Evolutionary conservation across 345 rosid genomes (phyloP).

Genomic region (Odontarrhena argentea): DNA sequence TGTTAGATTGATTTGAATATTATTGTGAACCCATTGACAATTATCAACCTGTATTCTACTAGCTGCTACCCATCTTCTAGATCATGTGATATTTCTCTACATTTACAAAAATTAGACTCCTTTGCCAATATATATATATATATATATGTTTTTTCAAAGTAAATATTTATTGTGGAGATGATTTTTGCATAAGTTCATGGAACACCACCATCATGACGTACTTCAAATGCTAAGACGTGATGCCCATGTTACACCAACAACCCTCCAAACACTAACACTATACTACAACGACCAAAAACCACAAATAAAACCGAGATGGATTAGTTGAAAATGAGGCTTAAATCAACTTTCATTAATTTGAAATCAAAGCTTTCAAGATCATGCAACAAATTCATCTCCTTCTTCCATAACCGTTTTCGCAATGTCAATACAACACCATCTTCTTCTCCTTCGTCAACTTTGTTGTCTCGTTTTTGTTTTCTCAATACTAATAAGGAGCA

Average conservation of each 20-base stretch:
- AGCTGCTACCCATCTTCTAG: too few relatives aligned
- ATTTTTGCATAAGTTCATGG: slow-evolving; percentile 27
- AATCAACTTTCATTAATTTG: slow-evolving; percentile 49
- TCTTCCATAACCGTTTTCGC: slow-evolving; percentile 39
- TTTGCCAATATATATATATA: too few relatives aligned
- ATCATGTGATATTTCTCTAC: too few relatives aligned
- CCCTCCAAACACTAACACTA: slow-evolving; percentile 4
- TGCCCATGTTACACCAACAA: slow-evolving; percentile 17
- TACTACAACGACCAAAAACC: slow-evolving; percentile 15
- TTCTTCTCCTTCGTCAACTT: neutral
- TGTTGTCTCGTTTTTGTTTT: slow-evolving; percentile 35
- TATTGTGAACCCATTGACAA: too few relatives aligned
- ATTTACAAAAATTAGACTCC: too few relatives aligned
- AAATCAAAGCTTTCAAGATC: slow-evolving; percentile 57
- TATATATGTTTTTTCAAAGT: too few relatives aligned
- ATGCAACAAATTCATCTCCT: slow-evolving; percentile 43
- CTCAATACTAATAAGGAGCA: slow-evolving; percentile 43
- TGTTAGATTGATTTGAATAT: too few relatives aligned
- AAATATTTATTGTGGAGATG: too few relatives aligned
- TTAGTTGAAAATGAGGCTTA: slow-evolving; percentile 42
- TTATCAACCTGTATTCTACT: too few relatives aligned
- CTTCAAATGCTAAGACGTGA: slow-evolving; percentile 38
- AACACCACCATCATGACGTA: slow-evolving; percentile 26
- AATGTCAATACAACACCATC: slow-evolving; percentile 34
- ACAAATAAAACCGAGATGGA: slow-evolving; percentile 3